Evolutionary conservation across 2,329 filamentous ascomycete genomes (phyloP), one percentile per base, ranked within the genome.

Genomic region (Sordariomycetes sp.): DNA sequence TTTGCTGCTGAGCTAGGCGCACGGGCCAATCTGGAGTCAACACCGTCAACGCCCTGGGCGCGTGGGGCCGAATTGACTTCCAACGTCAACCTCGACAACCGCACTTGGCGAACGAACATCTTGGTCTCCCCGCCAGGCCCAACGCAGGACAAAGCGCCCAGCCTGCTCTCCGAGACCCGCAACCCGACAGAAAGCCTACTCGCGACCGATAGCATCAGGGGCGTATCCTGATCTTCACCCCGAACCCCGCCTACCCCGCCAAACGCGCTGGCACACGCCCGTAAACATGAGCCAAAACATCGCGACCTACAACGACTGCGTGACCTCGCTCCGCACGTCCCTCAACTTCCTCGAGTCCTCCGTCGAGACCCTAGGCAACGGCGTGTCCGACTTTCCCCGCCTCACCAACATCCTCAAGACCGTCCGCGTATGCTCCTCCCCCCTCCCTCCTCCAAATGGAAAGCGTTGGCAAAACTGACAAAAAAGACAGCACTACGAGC

Each of bases 401-500:
- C 74, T 85, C 1, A 67, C 74, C 52, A 75, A 71, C 59, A 79
- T 85, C 46, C 74, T 86, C 55, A 82, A 82, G 68, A 77, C 78
- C 10, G 78, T 83, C 40, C 75, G 82, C 59, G 81, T 83, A 73
- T 59, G 77, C 69, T 18, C 25, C 8, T 22, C 25, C 24, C 20
- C 18, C n/a, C 28, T 16, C 54, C 56, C 32, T 35, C 50, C 53
- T 18, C 72, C 90, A 37, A 14, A 53, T 40, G n/a, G 12, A 22
- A 48, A 50, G 18, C 10, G 18, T 16, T 3, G 5, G 12, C 12
- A 16, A 50, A 37, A 24, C 32, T 25, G 3, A 25, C 24, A 51
- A 11, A 52, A 55, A 11, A n/a, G n/a, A 35, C 61, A 95, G 87
- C 92, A 96, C 74, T 97, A 96, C 73, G 92, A 97, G 71, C 85